Conservation (phyloP, 371 early-diverging fungal genomes). For the Pancytospora epiphaga region DNA sequence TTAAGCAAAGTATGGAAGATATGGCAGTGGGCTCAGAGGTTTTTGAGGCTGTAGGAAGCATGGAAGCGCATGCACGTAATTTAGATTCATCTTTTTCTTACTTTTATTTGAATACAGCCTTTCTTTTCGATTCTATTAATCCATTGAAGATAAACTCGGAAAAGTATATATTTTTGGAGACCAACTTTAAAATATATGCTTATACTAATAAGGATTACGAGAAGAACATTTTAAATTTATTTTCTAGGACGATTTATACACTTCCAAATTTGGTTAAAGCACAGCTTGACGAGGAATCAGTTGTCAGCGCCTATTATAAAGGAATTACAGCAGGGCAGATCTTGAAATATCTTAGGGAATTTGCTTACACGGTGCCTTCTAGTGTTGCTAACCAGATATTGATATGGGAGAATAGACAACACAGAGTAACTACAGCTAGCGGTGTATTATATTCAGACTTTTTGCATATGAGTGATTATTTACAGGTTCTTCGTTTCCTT, state of each 20-base stretch:
- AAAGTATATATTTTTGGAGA: constrained; percentile 63
- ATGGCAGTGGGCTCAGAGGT: background rate
- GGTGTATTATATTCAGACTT: constrained; percentile 75
- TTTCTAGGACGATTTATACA: constrained; percentile 70
- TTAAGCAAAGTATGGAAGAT: background rate
- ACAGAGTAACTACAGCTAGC: constrained; percentile 64
- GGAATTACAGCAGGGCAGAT: constrained; percentile 90
- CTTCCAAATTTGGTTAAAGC: constrained; percentile 88
- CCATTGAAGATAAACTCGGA: background rate
- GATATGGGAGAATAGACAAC: constrained; percentile 87
- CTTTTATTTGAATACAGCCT: background rate
- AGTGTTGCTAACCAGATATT: constrained; percentile 87
- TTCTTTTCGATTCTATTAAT: background rate
- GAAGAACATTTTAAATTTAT: constrained; percentile 82
- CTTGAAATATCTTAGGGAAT: constrained; percentile 46
- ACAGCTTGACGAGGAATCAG: constrained; percentile 75
- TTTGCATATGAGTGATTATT: constrained; percentile 58
- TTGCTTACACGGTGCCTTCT: constrained; percentile 63
- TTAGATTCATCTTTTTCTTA: background rate
- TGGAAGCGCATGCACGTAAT: background rate
- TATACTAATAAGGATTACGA: constrained; percentile 90
- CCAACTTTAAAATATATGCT: constrained; percentile 81
- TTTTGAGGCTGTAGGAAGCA: background rate
- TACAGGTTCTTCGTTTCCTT: constrained; percentile 46
- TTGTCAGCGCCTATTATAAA: constrained; percentile 71